Conservation (phyloP, 1,284 basidiomycete species). For the Sporisorium reilianum region DNA sequence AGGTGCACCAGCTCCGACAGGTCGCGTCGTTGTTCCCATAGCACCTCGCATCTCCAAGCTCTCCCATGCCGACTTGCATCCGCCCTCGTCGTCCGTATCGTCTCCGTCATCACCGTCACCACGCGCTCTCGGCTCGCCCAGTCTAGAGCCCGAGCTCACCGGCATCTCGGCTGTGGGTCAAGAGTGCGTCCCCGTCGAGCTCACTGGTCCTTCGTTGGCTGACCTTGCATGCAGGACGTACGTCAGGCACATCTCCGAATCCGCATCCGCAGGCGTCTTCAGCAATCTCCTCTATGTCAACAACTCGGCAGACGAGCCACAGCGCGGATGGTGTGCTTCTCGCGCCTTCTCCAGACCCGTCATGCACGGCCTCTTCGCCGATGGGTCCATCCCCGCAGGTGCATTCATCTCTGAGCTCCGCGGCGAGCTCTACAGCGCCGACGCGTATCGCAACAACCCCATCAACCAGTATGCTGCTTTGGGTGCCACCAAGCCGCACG, state of each 20-base stretch:
- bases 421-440: conserved; percentile 69
- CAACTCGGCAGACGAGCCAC: conserved; percentile 53
- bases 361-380: conserved; percentile 71
- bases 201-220: conserved; percentile 44
- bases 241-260: conserved; percentile 65
- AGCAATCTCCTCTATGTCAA: conserved; percentile 55
- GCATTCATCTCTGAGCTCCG: conserved; percentile 69
- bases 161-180: conserved; percentile 57
- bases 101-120: conserved; percentile 34
- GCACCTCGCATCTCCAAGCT: conserved; percentile 17
- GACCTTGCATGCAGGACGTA: conserved; percentile 49
- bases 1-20: conserved; percentile 23
- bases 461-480: conserved; percentile 74
- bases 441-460: conserved; percentile 70
- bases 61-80: conserved; percentile 9
- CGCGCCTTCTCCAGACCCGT: conserved; percentile 69
- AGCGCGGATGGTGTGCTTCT: conserved; percentile 70
- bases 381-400: conserved; percentile 68
- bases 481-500: conserved; percentile 76
- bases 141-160: conserved; percentile 3
- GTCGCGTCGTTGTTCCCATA: conserved; percentile 33
- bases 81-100: conserved; percentile 28
- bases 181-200: conserved; percentile 61
- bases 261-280: conserved; percentile 62
- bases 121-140: conserved; percentile 15